Conservation (phyloP, 345 rosid species). For the Hibiscus trionum region DNA sequence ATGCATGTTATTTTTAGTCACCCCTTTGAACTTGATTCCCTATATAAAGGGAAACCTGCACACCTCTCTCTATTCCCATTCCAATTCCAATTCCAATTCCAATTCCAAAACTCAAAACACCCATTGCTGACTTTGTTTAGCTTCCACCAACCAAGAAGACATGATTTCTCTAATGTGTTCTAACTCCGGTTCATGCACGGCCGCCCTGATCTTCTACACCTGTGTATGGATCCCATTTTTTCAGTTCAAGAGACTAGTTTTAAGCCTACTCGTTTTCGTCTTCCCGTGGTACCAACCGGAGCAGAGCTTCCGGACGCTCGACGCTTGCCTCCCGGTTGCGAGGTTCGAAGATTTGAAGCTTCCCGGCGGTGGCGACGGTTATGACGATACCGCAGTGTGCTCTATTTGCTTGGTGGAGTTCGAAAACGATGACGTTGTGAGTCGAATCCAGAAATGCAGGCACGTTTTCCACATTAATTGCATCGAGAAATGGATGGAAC, state of each 20-base stretch:
- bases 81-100: background rate
- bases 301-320: background rate
- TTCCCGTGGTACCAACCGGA: slow-evolving; percentile 10
- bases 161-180: slow-evolving; percentile 47
- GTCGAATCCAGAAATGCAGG: slow-evolving; percentile 45
- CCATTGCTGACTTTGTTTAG: background rate
- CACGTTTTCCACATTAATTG: slow-evolving; percentile 61
- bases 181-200: slow-evolving; percentile 35
- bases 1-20: background rate
- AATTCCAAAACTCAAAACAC: background rate
- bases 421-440: slow-evolving; percentile 40
- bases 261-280: slow-evolving; percentile 5
- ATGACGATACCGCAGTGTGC: slow-evolving; percentile 21
- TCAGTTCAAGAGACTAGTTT: slow-evolving; percentile 23
- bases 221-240: slow-evolving; percentile 44
- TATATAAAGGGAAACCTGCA: background rate
- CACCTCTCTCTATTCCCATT: too few relatives aligned
- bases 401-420: slow-evolving; percentile 59
- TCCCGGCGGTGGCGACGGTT: background rate
- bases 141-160: background rate
- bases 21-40: background rate
- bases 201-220: slow-evolving; percentile 45
- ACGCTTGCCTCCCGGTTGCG: slow-evolving; percentile 21
- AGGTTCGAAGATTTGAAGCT: slow-evolving; percentile 29
- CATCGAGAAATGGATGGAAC: slow-evolving; percentile 53